These are phyloP conservation scores for Ceratorhiza oryzae-sativae DNA, from an alignment of 1,284 basidiomycete species.

Conservation along the genomic window DNA sequence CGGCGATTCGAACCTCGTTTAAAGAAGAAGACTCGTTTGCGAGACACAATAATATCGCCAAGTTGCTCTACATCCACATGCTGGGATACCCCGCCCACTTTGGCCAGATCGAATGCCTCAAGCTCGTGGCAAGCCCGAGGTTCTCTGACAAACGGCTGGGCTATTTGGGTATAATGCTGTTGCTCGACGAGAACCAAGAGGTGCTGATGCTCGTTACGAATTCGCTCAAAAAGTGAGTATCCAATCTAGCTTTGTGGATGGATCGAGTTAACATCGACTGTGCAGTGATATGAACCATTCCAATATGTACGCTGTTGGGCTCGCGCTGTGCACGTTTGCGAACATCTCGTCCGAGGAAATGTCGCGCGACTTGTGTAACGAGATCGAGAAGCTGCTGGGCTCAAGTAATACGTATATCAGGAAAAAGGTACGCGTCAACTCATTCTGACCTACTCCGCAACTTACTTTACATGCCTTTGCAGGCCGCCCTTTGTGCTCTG, in stretches of 20 bases:
- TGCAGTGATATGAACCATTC: conserved; percentile 99
- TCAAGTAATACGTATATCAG: conserved; percentile 99
- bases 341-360: conserved; percentile 99
- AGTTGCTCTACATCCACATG: conserved; percentile 99
- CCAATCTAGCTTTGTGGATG: not conserved
- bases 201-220: conserved; percentile 98
- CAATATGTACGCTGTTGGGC: conserved; percentile 98
- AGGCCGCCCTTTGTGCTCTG: conserved; percentile 97
- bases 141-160: conserved; percentile 98
- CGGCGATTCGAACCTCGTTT: conserved; percentile 96
- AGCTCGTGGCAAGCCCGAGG: conserved; percentile 96
- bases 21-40: conserved; percentile 94
- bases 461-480: conserved; percentile 22
- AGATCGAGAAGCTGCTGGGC: conserved; percentile 96
- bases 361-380: conserved; percentile 95
- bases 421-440: conserved; percentile 78
- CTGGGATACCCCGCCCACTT: conserved; percentile 99
- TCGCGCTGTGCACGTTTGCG: conserved; percentile 97
- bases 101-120: conserved; percentile 99
- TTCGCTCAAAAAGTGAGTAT: conserved; percentile 92
- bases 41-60: conserved; percentile 97
- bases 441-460: not conserved
- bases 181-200: conserved; percentile 98
- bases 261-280: conserved; percentile 24
- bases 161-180: conserved; percentile 97